Evolutionary conservation across 2,329 filamentous ascomycete genomes (phyloP).

Genomic region (Helicocarpus griseus): DNA sequence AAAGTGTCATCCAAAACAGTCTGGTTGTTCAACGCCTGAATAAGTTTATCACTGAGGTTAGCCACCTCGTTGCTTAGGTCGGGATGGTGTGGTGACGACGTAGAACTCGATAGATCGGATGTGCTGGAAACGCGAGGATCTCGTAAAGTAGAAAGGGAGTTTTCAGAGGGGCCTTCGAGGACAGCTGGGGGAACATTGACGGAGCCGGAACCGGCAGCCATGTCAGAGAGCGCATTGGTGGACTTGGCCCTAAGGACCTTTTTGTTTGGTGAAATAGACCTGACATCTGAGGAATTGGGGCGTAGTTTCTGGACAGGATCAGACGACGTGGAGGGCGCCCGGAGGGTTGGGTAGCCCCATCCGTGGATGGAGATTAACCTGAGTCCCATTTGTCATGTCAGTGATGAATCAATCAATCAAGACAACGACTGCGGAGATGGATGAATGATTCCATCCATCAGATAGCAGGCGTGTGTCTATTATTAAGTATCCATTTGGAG

Average conservation of each 20-base stretch:
- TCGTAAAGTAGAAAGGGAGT: constrained; percentile 38
- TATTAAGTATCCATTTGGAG: not conserved
- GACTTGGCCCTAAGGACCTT: constrained; percentile 37
- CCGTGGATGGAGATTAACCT: constrained; percentile 13
- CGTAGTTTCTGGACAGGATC: constrained; percentile 9
- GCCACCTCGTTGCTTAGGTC: constrained; percentile 70
- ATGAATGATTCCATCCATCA: not conserved
- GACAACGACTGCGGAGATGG: not conserved
- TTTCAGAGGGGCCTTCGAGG: constrained; percentile 25
- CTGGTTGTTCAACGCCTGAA: constrained; percentile 95
- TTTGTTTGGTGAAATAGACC: constrained; percentile 26
- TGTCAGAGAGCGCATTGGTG: constrained; percentile 31
- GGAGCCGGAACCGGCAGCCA: constrained; percentile 20
- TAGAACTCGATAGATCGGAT: constrained; percentile 26
- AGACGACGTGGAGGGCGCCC: constrained; percentile 4
- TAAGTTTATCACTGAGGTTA: constrained; percentile 84
- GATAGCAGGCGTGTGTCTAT: not conserved
- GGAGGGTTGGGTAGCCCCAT: constrained; percentile 6
- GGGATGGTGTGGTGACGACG: constrained; percentile 39
- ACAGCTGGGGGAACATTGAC: constrained; percentile 18
- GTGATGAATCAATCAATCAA: not conserved
- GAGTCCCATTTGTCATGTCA: not conserved
- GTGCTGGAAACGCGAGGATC: constrained; percentile 32
- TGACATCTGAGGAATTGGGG: constrained; percentile 23
- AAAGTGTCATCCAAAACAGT: constrained; percentile 84